Conservation (phyloP, 495 filamentous ascomycete species). For the Aspergillus heteromorphus region DNA sequence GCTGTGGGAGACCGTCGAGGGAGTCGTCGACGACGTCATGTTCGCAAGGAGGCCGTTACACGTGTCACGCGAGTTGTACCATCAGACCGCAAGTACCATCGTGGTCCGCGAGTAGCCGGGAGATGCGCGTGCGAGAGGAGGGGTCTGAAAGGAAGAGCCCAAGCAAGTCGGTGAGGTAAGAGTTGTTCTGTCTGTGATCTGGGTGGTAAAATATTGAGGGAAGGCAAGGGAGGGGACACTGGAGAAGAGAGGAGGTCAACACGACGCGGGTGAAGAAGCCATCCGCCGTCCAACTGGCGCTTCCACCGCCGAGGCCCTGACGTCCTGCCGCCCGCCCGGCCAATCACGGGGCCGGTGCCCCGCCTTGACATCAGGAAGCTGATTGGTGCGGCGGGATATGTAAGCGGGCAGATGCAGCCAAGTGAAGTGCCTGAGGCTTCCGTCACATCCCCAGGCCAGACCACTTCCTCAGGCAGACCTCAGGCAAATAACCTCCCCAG, state of each 20-base stretch:
- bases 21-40: conserved; percentile 18
- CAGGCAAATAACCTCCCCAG: too few species aligned
- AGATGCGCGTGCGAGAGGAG: too few species aligned
- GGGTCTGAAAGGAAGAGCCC: too few species aligned
- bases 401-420: too few species aligned
- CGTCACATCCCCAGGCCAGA: too few species aligned
- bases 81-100: not conserved
- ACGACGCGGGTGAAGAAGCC: not conserved
- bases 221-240: not conserved
- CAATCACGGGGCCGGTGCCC: not conserved
- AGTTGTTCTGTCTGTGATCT: not conserved
- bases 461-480: too few species aligned
- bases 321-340: not conserved
- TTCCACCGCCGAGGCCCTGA: not conserved
- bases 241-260: not conserved
- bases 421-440: too few species aligned
- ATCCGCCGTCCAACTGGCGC: not conserved
- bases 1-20: conserved; percentile 21
- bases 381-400: not conserved
- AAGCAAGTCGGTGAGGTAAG: not conserved
- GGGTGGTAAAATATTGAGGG: not conserved
- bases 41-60: conserved; percentile 4
- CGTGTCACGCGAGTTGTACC: conserved; percentile 5
- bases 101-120: too few species aligned
- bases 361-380: not conserved